A percentile compares a stretch with the other conserved stretches of the same genome.
Evolutionary conservation across 257 asterid species (phyloP).

Genomic region (Striga asiatica): DNA sequence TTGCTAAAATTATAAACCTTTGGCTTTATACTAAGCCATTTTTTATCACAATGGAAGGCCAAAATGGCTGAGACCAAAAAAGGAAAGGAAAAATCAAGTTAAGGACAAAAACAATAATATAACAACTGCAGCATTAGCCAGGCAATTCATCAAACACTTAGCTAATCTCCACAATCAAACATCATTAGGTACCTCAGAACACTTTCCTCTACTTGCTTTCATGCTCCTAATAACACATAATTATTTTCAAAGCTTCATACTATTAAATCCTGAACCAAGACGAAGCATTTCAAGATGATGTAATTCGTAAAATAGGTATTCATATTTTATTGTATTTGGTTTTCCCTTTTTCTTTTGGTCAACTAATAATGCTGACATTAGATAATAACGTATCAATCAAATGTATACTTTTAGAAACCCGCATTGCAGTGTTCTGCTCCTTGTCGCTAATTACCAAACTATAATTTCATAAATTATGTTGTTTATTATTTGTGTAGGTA

Average conservation of each 20-base stretch:
- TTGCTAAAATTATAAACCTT: conserved; percentile 65
- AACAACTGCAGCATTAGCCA: not conserved
- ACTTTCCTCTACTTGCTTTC: conserved; percentile 43
- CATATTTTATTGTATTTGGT: too few relatives aligned
- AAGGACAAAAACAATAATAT: too few relatives aligned
- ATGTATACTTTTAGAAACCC: too few relatives aligned
- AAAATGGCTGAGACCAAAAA: conserved; percentile 39
- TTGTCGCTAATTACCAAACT: not conserved
- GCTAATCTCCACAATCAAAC: not conserved
- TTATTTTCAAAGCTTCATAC: too few relatives aligned
- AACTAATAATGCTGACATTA: too few relatives aligned
- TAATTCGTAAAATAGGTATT: too few relatives aligned
- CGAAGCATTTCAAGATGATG: too few relatives aligned
- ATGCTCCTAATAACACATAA: conserved; percentile 22
- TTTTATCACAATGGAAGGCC: conserved; percentile 92
- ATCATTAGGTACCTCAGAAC: conserved; percentile 40
- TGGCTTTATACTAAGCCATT: conserved; percentile 85
- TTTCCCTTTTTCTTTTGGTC: too few relatives aligned
- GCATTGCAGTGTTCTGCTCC: not conserved
- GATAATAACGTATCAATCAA: too few relatives aligned
- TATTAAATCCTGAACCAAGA: too few relatives aligned
- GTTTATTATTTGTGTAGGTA: too few relatives aligned
- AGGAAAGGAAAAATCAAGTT: too few relatives aligned
- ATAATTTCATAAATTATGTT: not conserved
- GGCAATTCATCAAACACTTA: conserved; percentile 15